Evolutionary conservation across 768 basidiomycete species (phyloP).

Genomic region (Leccinum disarticulatum): DNA sequence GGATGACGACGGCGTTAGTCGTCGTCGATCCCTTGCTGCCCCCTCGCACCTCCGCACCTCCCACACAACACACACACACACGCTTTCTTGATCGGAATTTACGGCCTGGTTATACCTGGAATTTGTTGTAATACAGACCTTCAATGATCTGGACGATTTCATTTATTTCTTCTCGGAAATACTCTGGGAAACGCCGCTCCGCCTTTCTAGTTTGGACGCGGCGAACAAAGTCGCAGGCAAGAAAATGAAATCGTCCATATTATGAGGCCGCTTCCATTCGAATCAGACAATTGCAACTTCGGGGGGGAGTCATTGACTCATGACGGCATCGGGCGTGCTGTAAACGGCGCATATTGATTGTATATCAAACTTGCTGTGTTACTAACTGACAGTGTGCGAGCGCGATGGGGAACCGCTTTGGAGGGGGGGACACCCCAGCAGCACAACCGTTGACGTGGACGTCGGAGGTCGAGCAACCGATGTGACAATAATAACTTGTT

Average conservation of each 20-base stretch:
- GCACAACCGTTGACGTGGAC: neutral
- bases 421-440: neutral
- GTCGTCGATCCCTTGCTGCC: neutral
- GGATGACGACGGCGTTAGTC: conserved; percentile 13
- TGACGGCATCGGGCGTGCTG: neutral
- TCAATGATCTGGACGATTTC: conserved; percentile 24
- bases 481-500: neutral
- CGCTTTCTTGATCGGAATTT: conserved; percentile 29
- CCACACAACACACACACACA: neutral
- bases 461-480: neutral
- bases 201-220: neutral
- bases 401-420: conserved; percentile 12
- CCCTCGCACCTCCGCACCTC: neutral
- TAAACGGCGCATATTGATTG: neutral
- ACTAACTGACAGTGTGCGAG: neutral
- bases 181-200: neutral
- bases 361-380: neutral
- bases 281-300: conserved; percentile 1
- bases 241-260: conserved; percentile 13
- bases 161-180: neutral
- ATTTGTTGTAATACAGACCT: conserved; percentile 36
- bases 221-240: neutral
- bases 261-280: conserved; percentile 18
- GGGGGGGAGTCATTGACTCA: neutral
- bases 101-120: conserved; percentile 35